A percentile compares a stretch with the other conserved stretches of the same genome.
These are phyloP conservation scores for Paramecium sonneborni DNA, from an alignment of 73 alveolate species.

Conservation along the genomic window DNA sequence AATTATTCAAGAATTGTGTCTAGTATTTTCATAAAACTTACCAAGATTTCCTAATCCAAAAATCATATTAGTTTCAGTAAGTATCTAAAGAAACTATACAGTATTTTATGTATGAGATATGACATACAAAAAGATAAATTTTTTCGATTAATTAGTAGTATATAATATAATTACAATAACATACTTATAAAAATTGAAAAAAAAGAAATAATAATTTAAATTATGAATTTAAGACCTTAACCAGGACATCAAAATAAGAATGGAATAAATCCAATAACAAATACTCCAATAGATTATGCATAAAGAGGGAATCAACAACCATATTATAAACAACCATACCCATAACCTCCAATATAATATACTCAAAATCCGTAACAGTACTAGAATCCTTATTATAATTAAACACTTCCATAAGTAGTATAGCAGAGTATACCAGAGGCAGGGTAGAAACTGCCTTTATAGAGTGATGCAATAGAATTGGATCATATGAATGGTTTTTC, in stretches of 20 bases:
- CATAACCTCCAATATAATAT: conserved; percentile 11
- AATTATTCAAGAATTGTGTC: conserved; percentile 45
- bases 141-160: neutral
- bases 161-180: neutral
- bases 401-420: neutral
- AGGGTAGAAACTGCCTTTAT: conserved; percentile 26
- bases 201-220: neutral
- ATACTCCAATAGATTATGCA: conserved; percentile 44
- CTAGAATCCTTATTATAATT: conserved; percentile 31
- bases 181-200: neutral
- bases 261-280: conserved; percentile 47
- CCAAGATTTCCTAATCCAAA: conserved; percentile 63
- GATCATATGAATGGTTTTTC: conserved; percentile 82
- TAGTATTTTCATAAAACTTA: conserved; percentile 40
- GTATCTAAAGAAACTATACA: neutral
- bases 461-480: conserved; percentile 69
- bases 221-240: conserved; percentile 39
- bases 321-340: neutral
- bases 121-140: neutral
- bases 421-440: neutral
- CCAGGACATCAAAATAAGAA: conserved; percentile 39
- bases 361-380: conserved; percentile 52
- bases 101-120: neutral
- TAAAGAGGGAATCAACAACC: conserved; percentile 9
- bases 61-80: neutral